A percentile compares a stretch with the other conserved stretches of the same genome.
phyloP scores from a whole-genome alignment of 352 stramenopile genomes.

The Phytophthora foliorum region DNA sequence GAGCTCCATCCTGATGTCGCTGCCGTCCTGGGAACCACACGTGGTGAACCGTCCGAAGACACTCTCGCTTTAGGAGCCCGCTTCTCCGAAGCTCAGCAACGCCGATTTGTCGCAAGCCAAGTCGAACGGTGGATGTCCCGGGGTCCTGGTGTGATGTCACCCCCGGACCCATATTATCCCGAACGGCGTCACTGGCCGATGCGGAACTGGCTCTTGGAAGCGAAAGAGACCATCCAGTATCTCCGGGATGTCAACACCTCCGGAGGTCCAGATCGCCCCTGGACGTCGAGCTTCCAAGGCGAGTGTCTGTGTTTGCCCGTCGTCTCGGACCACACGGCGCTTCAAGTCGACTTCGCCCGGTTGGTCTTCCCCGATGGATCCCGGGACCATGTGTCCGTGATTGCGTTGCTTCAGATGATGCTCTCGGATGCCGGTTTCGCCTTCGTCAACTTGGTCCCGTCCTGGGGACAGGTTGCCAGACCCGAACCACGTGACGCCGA shows the following conservation, averaged over 20 bases:
- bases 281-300: background rate
- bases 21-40: too few species aligned
- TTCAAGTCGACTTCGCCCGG: background rate
- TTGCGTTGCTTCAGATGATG: slow-evolving; percentile 4
- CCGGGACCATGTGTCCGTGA: background rate
- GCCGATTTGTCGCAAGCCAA: too few species aligned
- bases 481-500: background rate
- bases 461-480: too few species aligned
- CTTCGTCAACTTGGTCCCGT: slow-evolving; percentile 14
- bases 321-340: background rate
- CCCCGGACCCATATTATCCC: too few species aligned
- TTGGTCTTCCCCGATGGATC: too few species aligned
- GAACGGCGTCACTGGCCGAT: too few species aligned
- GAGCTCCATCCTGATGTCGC: too few species aligned
- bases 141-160: background rate
- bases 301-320: background rate
- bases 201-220: too few species aligned
- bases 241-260: background rate
- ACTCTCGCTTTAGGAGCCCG: too few species aligned
- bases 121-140: background rate
- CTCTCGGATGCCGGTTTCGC: background rate
- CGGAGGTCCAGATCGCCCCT: background rate
- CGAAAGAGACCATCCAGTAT: background rate
- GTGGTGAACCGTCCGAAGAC: too few species aligned
- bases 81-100: too few species aligned